Evolutionary conservation across 768 basidiomycete genomes (phyloP), one percentile per base, ranked within the genome.

Genomic region (Suillus variegatus): DNA sequence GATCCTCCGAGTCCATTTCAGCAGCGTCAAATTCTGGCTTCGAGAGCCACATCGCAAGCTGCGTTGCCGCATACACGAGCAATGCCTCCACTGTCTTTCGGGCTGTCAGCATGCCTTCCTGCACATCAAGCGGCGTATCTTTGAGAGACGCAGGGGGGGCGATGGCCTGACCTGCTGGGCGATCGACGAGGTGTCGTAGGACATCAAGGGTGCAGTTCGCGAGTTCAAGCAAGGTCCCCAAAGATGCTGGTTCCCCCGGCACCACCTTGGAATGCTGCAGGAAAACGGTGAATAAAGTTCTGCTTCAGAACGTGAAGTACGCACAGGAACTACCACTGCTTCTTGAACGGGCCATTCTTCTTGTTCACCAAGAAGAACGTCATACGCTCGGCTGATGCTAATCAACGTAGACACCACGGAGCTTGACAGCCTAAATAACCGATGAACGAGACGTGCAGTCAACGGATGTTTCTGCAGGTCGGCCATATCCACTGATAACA

Each of bases 191-290:
- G 63, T 88, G 84, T 9, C 87, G 83, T 47, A 95, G 80, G 20
- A 92, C 82, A 67, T 95, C 94, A 43, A 92, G 80, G 0, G 90
- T 88, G 65, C 87, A 88, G 64, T 90, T 92, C 2, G 88, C 92
- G 5, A 95, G 78, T 77, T 96, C 94, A n/a, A 95, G 83, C 8
- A 97, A 77, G 0, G 95, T 95, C 20, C 95, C 94, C 62, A 95
- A 77, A 0, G 94, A 95, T 0, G 94, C 87, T 8, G 91, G 88
- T 69, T 95, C 94, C 16, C 88, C 87, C 0, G 91, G 82, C 2
- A 94, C 89, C 6, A 94, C 89, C 70, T 94, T 95, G 5, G 92
- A 90, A 72, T 93, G 92, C 94, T 97, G 62, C 49, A 35, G 25
- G 46, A 55, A 65, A 22, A 40, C 4, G 57, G 57, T 58, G 28